phyloP scores from a whole-genome alignment of 1,284 basidiomycete species.

The Moesziomyces parantarcticus region DNA sequence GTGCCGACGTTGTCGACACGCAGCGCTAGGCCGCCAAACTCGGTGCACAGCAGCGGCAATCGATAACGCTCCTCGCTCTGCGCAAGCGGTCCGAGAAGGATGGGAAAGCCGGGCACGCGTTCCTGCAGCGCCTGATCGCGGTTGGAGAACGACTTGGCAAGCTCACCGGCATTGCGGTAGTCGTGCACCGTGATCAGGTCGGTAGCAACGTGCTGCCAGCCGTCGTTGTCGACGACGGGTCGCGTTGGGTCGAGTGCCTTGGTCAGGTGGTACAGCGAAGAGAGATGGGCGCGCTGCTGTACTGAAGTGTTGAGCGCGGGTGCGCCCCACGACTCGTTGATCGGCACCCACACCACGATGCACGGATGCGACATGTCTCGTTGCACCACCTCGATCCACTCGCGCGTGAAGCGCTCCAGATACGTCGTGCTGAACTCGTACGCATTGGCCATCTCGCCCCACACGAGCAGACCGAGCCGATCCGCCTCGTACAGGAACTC shows the following conservation, averaged over 20 bases:
- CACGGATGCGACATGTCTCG: slow-evolving; percentile 50
- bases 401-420: slow-evolving; percentile 37
- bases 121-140: slow-evolving; percentile 10
- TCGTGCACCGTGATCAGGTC: slow-evolving; percentile 49
- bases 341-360: slow-evolving; percentile 50
- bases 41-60: slow-evolving; percentile 43
- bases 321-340: slow-evolving; percentile 53
- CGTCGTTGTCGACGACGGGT: slow-evolving; percentile 48
- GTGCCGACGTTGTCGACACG: slow-evolving; percentile 9
- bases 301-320: slow-evolving; percentile 27
- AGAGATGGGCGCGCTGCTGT: slow-evolving; percentile 36
- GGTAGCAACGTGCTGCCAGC: slow-evolving; percentile 51
- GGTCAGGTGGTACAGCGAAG: slow-evolving; percentile 42
- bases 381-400: slow-evolving; percentile 50
- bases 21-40: slow-evolving; percentile 49
- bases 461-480: slow-evolving; percentile 46
- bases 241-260: slow-evolving; percentile 47
- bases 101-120: slow-evolving; percentile 22
- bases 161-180: slow-evolving; percentile 23
- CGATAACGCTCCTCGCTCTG: slow-evolving; percentile 12
- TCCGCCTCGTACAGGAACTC: slow-evolving; percentile 43
- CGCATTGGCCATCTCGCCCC: slow-evolving; percentile 55
- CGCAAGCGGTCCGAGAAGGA: slow-evolving; percentile 16
- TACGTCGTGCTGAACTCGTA: slow-evolving; percentile 43
- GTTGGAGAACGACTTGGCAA: slow-evolving; percentile 10